Base-by-base conservation (phyloP, 2,329 filamentous ascomycete species). In the Diaporthe amygdali region DNA sequence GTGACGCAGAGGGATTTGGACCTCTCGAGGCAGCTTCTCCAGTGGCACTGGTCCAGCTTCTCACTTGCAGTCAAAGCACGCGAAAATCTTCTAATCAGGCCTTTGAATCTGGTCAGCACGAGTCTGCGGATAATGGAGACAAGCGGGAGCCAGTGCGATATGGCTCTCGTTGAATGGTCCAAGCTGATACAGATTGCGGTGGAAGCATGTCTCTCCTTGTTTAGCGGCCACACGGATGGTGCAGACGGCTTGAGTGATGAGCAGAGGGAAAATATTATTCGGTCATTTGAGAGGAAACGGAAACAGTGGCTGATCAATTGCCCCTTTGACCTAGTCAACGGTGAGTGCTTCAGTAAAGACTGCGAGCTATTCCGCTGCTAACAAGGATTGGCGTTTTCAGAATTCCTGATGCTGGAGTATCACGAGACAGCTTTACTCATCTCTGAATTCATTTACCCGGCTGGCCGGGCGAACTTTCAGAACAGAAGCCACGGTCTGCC, bases 381-480 rank as follows among this genome's bases (percentile, higher is more conserved):
- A 68, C 14, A 6, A 8, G 25, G 2, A 12, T 20, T 37, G 5
- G n/a, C 6, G 22, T n/a, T 15, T 20, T 9, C 41, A 72, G 71
- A 68, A 30, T 34, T 49, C 22, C 39, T 72, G 37, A 72, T 72
- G 71, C 41, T 72, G 14, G 71, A 72, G 6, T 72, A 72, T n/a
- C 54, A 72, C 46, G 39, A 66, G 22, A 64, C 30, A 5, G 20
- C 67, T 5, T n/a, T 72, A 10, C n/a, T 72, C 8, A 52, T 72
- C 52, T 68, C 61, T 8, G 71, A 72, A 55, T 46, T 71, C 63
- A 61, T 70, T 27, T 71, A 70, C 25, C 71, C 71, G 2, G 68
- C 71, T 17, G 71, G 71, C 8, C 30, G 27, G 34, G 63, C 68
- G 17, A 63, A 70, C 47, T 71, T 72, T 47, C 27, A 63, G 9